Conservation (phyloP, 148 eudicot genomes). For the Dysphania ambrosioides region DNA sequence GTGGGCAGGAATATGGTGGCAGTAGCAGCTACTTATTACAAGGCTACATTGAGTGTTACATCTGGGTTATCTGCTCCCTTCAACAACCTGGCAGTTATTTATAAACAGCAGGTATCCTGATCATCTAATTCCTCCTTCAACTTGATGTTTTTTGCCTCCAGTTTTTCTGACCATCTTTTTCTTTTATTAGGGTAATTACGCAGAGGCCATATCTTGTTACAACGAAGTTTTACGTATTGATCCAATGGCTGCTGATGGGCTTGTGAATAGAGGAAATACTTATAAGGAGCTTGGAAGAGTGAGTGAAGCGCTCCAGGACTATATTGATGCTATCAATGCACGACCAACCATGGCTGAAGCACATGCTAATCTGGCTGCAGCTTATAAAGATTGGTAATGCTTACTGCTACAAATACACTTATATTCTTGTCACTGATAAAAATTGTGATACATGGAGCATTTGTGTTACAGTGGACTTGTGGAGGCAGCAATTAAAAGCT, state of each 20-base stretch:
- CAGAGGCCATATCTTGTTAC: conserved; percentile 91
- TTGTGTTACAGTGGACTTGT: conserved; percentile 62
- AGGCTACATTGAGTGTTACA: conserved; percentile 84
- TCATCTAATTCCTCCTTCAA: not conserved
- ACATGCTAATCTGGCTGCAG: conserved; percentile 94
- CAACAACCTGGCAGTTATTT: conserved; percentile 84
- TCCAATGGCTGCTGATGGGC: conserved; percentile 93
- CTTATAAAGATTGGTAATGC: conserved; percentile 81
- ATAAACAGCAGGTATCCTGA: conserved; percentile 73
- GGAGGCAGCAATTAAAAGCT: conserved; percentile 83
- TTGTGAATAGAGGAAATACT: conserved; percentile 94
- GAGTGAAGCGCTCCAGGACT: conserved; percentile 90
- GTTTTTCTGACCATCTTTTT: not conserved
- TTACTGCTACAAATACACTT: conserved; percentile 8
- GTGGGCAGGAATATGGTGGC: conserved; percentile 75
- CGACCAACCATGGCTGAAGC: conserved; percentile 98
- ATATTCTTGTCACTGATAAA: not conserved
- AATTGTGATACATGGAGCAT: not conserved
- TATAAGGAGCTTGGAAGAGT: conserved; percentile 91
- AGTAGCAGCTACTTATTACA: conserved; percentile 83
- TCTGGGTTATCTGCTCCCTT: conserved; percentile 95
- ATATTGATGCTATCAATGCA: conserved; percentile 64
- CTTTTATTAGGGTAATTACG: conserved; percentile 62
- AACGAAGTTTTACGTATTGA: conserved; percentile 89
- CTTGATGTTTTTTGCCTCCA: not conserved